Evolutionary conservation across 2,329 filamentous ascomycete genomes (phyloP).

Genomic region (Penicillium sp.): DNA sequence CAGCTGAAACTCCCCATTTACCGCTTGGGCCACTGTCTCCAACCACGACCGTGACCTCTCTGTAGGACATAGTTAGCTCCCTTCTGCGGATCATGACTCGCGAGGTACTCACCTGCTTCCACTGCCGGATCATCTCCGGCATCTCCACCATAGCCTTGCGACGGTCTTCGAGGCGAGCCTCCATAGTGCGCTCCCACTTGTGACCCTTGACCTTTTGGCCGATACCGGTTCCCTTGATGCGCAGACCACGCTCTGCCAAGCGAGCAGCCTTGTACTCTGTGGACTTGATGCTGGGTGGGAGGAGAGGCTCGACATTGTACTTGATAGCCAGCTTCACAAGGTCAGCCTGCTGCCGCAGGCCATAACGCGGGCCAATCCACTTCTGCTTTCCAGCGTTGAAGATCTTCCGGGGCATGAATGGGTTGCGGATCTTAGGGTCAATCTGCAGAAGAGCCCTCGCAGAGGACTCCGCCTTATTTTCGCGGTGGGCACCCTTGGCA

Average conservation of each 20-base stretch:
- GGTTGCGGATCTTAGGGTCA: slow-evolving; percentile 61
- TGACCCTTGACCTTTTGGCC: slow-evolving; percentile 95
- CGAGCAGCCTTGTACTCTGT: slow-evolving; percentile 65
- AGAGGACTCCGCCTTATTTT: slow-evolving; percentile 30
- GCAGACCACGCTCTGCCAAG: slow-evolving; percentile 73
- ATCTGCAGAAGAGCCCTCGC: slow-evolving; percentile 36
- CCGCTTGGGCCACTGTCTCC: slow-evolving; percentile 69
- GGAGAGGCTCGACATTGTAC: slow-evolving; percentile 74
- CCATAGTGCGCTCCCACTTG: slow-evolving; percentile 82
- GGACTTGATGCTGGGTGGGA: slow-evolving; percentile 75
- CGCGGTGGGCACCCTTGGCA: slow-evolving; percentile 41
- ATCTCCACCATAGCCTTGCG: slow-evolving; percentile 92
- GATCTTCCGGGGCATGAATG: slow-evolving; percentile 79
- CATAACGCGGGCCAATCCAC: slow-evolving; percentile 82
- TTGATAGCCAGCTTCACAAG: slow-evolving; percentile 79
- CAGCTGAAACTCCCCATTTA: slow-evolving; percentile 20
- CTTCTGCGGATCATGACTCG: neutral
- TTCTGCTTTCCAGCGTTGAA: slow-evolving; percentile 63
- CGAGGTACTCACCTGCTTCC: slow-evolving; percentile 73
- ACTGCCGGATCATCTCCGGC: slow-evolving; percentile 85
- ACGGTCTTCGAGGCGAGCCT: slow-evolving; percentile 78
- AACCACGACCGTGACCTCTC: slow-evolving; percentile 69
- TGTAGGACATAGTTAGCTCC: slow-evolving; percentile 42
- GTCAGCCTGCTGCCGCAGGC: slow-evolving; percentile 82
- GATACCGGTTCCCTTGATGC: slow-evolving; percentile 88